Evolutionary conservation across 345 rosid species (phyloP).

Genomic region (Lumnitzera racemosa): DNA sequence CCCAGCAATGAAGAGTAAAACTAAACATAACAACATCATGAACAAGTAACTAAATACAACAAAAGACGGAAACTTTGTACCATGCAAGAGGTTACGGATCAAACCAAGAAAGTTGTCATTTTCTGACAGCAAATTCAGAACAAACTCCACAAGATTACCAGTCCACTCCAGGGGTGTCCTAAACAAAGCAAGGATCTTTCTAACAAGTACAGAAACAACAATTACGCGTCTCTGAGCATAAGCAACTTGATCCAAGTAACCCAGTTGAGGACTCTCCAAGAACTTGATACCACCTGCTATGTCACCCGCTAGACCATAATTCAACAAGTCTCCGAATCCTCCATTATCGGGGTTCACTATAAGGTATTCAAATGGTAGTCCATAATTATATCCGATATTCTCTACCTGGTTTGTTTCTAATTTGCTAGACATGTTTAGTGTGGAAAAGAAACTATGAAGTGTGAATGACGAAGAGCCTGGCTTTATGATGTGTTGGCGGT

Average conservation of each 20-base stretch:
- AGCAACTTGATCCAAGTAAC: constrained; percentile 11
- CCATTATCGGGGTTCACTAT: constrained; percentile 58
- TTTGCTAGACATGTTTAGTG: background rate
- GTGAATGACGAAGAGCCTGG: too few species aligned
- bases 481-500: too few species aligned
- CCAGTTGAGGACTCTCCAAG: constrained; percentile 40
- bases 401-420: background rate
- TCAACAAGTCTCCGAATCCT: constrained; percentile 39
- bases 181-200: constrained; percentile 43
- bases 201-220: constrained; percentile 48
- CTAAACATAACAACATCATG: background rate
- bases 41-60: background rate
- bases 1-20: background rate
- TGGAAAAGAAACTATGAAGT: background rate
- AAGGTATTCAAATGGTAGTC: constrained; percentile 28
- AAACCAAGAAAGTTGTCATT: constrained; percentile 54
- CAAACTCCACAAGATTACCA: constrained; percentile 49
- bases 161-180: constrained; percentile 58
- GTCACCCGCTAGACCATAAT: constrained; percentile 32
- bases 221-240: constrained; percentile 51
- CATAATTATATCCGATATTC: too few species aligned
- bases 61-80: constrained; percentile 15
- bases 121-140: constrained; percentile 52
- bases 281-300: constrained; percentile 36
- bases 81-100: constrained; percentile 32